Percentiles rank a stretch among this genome's conserved stretches.
Conservation (phyloP, 1,284 basidiomycete species). For the Austropuccinia psidii region DNA sequence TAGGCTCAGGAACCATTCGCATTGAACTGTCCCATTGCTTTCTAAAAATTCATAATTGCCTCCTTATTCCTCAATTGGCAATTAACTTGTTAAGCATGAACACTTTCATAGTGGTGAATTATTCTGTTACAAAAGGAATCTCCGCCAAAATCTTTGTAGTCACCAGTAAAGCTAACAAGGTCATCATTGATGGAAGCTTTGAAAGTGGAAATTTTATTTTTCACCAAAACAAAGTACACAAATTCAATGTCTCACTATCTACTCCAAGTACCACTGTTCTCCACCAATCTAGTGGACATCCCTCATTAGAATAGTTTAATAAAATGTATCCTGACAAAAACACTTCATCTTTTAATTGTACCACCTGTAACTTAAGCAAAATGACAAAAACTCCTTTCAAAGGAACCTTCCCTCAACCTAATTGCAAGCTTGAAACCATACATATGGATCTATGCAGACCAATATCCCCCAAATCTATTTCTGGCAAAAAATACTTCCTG, state of each 20-base stretch:
- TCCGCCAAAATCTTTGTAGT: too few species aligned
- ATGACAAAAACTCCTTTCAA: background rate
- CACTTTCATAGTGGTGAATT: too few species aligned
- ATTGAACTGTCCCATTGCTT: too few species aligned
- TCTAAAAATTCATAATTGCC: too few species aligned
- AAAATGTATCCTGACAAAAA: conserved; percentile 8
- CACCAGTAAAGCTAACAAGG: too few species aligned
- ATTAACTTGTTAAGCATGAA: too few species aligned
- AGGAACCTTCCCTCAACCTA: background rate
- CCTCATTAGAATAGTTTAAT: background rate
- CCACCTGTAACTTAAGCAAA: background rate
- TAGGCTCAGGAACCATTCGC: too few species aligned
- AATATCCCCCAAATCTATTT: background rate
- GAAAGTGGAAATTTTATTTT: background rate
- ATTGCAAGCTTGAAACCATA: background rate
- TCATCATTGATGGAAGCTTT: background rate
- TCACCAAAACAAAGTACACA: too few species aligned
- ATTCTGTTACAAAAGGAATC: too few species aligned
- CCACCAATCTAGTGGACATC: background rate
- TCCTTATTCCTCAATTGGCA: too few species aligned
- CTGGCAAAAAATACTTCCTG: background rate
- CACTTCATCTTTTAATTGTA: background rate
- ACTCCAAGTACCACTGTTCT: background rate
- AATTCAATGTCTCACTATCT: background rate
- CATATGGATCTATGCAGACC: conserved; percentile 6